A percentile compares a stretch with the other conserved stretches of the same genome.
Conservation (phyloP, 352 stramenopile genomes). For the Phytophthora megakarya region DNA sequence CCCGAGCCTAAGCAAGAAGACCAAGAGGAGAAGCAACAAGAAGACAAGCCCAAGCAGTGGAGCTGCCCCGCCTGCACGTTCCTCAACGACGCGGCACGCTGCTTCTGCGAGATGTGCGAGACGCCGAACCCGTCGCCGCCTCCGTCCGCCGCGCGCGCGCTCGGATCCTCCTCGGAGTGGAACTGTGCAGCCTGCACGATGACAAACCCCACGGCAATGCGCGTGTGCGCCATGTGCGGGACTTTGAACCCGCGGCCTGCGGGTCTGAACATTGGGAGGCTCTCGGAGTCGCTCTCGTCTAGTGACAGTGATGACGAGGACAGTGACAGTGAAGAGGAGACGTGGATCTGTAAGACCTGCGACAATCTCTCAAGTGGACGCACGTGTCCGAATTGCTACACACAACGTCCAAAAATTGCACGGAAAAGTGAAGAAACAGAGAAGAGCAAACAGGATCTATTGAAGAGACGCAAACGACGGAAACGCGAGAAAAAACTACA, state of each 20-base stretch:
- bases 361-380: conserved; percentile 26
- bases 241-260: conserved; percentile 63
- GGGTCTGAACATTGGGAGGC: conserved; percentile 47
- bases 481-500: conserved; percentile 46
- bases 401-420: conserved; percentile 27
- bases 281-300: conserved; percentile 40
- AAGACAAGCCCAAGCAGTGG: conserved; percentile 44
- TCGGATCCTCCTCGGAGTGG: conserved; percentile 43
- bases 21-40: conserved; percentile 17
- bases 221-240: conserved; percentile 60
- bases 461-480: conserved; percentile 37
- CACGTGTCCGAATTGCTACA: conserved; percentile 50
- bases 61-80: conserved; percentile 73
- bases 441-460: conserved; percentile 36
- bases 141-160: not conserved
- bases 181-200: conserved; percentile 75
- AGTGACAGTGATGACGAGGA: conserved; percentile 36
- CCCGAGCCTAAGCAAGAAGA: conserved; percentile 1
- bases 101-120: conserved; percentile 80
- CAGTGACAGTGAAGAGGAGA: conserved; percentile 22
- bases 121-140: conserved; percentile 56
- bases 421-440: conserved; percentile 23
- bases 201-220: conserved; percentile 58
- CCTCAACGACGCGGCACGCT: conserved; percentile 61
- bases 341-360: conserved; percentile 45